A percentile compares a stretch with the other conserved stretches of the same genome.
phyloP scores from a whole-genome alignment of 495 filamentous ascomycete genomes.

The Podospora bellae-mahoneyi region DNA sequence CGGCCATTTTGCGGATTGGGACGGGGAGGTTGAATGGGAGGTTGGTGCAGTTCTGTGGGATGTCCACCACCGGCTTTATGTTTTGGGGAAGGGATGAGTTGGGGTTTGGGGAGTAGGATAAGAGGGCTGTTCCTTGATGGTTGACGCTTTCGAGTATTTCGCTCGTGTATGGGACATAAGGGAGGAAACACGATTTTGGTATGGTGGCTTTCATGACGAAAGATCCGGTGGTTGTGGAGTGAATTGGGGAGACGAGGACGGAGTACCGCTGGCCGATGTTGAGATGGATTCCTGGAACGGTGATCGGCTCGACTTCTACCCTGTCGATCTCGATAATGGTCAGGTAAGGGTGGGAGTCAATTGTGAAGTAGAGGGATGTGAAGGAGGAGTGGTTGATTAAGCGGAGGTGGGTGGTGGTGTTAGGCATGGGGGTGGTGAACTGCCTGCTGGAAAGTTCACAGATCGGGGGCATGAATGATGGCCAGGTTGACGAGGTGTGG shows the following conservation, averaged over 20 bases:
- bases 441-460: background rate
- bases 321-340: background rate
- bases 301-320: background rate
- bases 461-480: background rate
- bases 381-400: background rate
- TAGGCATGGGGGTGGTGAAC: background rate
- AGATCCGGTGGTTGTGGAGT: background rate
- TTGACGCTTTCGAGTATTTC: background rate
- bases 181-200: background rate
- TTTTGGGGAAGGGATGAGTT: background rate
- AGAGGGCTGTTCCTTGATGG: background rate
- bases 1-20: background rate
- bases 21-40: background rate
- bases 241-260: background rate
- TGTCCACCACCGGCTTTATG: background rate
- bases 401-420: background rate
- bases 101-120: background rate
- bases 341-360: background rate
- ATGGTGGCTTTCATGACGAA: background rate
- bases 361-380: background rate
- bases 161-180: background rate
- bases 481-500: background rate
- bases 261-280: background rate
- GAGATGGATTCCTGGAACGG: background rate
- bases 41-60: background rate